phyloP scores from a whole-genome alignment of 2,329 filamentous ascomycete genomes.

The Penicillium sp. region DNA sequence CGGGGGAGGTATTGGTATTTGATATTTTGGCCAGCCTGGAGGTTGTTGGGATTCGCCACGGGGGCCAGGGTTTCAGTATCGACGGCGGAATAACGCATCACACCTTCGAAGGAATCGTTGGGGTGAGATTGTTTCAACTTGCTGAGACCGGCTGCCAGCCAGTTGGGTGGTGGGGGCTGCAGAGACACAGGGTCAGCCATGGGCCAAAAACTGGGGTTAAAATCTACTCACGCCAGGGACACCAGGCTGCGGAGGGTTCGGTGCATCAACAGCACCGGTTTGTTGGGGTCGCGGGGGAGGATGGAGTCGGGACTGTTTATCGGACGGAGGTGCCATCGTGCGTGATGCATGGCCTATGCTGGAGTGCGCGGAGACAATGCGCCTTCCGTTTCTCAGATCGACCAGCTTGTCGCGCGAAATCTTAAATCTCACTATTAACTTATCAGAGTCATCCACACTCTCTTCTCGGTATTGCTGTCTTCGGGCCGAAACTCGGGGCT shows the following conservation, averaged over 20 bases:
- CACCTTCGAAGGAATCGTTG: constrained; percentile 78
- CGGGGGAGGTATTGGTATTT: constrained; percentile 82
- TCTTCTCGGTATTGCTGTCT: constrained; percentile 72
- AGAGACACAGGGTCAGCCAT: constrained; percentile 19
- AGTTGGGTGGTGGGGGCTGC: constrained; percentile 79
- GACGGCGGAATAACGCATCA: constrained; percentile 86
- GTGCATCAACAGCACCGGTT: constrained; percentile 46
- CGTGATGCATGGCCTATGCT: constrained; percentile 52
- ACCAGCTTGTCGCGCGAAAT: constrained; percentile 67
- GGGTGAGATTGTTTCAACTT: constrained; percentile 69
- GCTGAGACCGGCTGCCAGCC: constrained; percentile 74
- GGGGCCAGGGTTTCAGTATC: constrained; percentile 68
- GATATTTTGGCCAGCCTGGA: constrained; percentile 58
- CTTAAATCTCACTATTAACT: constrained; percentile 70
- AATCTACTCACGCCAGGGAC: constrained; percentile 45
- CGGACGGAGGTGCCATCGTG: constrained; percentile 50
- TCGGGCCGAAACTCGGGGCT: constrained; percentile 65
- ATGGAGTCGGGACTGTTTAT: constrained; percentile 29
- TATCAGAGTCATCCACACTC: constrained; percentile 67
- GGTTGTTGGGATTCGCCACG: constrained; percentile 52
- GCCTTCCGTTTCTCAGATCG: constrained; percentile 20
- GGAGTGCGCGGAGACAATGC: constrained; percentile 51
- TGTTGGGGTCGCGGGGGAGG: constrained; percentile 35
- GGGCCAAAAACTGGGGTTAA: constrained; percentile 17
- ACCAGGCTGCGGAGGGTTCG: constrained; percentile 42